A percentile compares a stretch with the other conserved stretches of the same genome.
These are phyloP conservation scores for Bombardia bombarda DNA, from an alignment of 495 filamentous ascomycete species.

Conservation along the genomic window DNA sequence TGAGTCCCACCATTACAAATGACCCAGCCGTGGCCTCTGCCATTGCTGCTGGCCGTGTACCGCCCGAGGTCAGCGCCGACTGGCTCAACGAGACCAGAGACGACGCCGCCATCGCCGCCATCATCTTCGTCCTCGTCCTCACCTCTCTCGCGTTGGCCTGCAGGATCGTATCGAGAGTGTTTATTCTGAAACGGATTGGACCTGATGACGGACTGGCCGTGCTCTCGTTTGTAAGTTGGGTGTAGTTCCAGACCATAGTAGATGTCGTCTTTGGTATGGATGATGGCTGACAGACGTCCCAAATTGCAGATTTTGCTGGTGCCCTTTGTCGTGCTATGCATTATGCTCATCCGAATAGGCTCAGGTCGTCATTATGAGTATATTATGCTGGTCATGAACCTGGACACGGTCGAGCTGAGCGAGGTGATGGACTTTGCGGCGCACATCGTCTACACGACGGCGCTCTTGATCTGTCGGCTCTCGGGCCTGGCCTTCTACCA, in stretches of 20 bases:
- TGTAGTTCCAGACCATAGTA: too few species aligned
- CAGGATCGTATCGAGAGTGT: constrained; percentile 28
- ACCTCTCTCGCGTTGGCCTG: constrained; percentile 22
- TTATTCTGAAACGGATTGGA: constrained; percentile 27
- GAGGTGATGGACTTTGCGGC: constrained; percentile 38
- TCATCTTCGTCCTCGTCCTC: constrained; percentile 31
- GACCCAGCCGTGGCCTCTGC: constrained; percentile 6
- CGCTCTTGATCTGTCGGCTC: constrained; percentile 36
- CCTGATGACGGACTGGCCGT: constrained; percentile 31
- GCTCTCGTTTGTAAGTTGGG: constrained; percentile 24
- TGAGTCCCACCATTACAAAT: not conserved
- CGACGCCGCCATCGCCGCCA: constrained; percentile 28
- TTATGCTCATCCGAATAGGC: constrained; percentile 36
- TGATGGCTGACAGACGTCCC: too few species aligned
- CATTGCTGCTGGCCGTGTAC: constrained; percentile 18
- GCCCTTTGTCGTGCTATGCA: constrained; percentile 28
- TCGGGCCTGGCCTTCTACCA: constrained; percentile 43
- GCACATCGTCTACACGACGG: constrained; percentile 40
- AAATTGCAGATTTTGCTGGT: constrained; percentile 26
- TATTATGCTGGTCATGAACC: constrained; percentile 36
- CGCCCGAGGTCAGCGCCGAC: constrained; percentile 22
- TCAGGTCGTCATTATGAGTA: constrained; percentile 40
- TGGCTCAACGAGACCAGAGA: constrained; percentile 35
- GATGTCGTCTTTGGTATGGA: not conserved
- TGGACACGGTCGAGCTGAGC: constrained; percentile 25